phyloP scores from a whole-genome alignment of 495 filamentous ascomycete genomes.

The Glonium stellatum region DNA sequence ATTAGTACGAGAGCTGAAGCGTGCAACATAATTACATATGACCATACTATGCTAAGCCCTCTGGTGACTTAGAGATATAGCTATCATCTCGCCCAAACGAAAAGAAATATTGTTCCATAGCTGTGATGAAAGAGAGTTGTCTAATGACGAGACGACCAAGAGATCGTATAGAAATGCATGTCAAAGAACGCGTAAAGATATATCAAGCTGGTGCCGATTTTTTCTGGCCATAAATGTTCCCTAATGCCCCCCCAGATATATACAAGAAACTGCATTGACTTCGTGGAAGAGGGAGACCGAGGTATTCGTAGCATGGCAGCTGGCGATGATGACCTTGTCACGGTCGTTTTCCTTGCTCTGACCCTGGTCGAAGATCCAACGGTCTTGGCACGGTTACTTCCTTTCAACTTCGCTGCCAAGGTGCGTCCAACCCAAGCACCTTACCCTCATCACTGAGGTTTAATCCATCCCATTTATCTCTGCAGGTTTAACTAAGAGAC shows the following conservation, averaged over 20 bases:
- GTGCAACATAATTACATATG: not conserved
- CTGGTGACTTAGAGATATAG: constrained; percentile 16
- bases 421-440: too few species aligned
- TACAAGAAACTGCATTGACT: not conserved
- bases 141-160: not conserved
- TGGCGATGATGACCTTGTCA: not conserved
- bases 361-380: constrained; percentile 3
- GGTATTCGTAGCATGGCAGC: not conserved
- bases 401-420: too few species aligned
- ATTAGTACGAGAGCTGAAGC: not conserved
- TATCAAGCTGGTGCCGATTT: too few species aligned
- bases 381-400: constrained; percentile 2
- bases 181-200: too few species aligned
- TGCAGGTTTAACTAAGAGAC: too few species aligned
- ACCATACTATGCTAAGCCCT: constrained; percentile 23
- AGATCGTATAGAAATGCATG: constrained; percentile 3
- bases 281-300: not conserved
- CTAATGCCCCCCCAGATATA: too few species aligned
- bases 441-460: too few species aligned
- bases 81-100: constrained; percentile 22
- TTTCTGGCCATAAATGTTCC: too few species aligned
- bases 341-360: constrained; percentile 10
- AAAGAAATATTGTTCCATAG: constrained; percentile 18
- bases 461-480: too few species aligned
- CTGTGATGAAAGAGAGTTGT: constrained; percentile 7